Base-by-base conservation (phyloP, 164 flowering plant species). In the Chimonanthus praecox region DNA sequence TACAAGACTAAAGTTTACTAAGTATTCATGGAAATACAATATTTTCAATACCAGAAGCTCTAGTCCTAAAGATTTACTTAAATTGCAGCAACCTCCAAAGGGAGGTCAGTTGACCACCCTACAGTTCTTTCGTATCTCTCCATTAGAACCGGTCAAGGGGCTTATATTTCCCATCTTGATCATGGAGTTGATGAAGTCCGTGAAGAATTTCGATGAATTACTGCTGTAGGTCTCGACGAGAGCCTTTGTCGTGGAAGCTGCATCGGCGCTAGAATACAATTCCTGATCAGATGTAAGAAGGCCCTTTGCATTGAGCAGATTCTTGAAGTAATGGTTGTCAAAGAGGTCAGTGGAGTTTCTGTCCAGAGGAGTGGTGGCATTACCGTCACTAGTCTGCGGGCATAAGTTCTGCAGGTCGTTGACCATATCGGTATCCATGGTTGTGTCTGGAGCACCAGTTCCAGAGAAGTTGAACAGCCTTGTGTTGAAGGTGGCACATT, bases 321-420 rank as follows among this genome's bases (percentile, higher is more conserved):
- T 94, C 70, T 78, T 74, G 84, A 86, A 94, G 84, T 88, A 94
- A 70, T 91, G 84, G 82, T 85, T 94, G 79, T 94, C 98, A 45
- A 92, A 94, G 18, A 87, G 71, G 66, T 92, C 89, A 0, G 78
- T 77, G 0, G 97, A 89, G 83, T 85, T 88, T 5, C 76, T 79
- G 49, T 94, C 97, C 0, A 94, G 89, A 33, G 82, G 64, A 0
- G 90, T 70, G 1, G 85, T 86, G 13, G 46, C 77, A 83, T 87
- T 89, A 1, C 90, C 94, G 51, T 91, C 89, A 0, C 89, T 85
- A 7, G 50, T 80, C 3, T 44, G 51, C 2, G 97, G 94, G 70
- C 97, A 94, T 0, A 87, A 58, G 50, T 16, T 70, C 65, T 87
- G 94, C 5, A 94, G 81, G 11, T 83, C 87, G 0, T 85, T 9